These are phyloP conservation scores for Globisporangium uncinulatum DNA, from an alignment of 352 stramenopile genomes.

Conservation along the genomic window DNA sequence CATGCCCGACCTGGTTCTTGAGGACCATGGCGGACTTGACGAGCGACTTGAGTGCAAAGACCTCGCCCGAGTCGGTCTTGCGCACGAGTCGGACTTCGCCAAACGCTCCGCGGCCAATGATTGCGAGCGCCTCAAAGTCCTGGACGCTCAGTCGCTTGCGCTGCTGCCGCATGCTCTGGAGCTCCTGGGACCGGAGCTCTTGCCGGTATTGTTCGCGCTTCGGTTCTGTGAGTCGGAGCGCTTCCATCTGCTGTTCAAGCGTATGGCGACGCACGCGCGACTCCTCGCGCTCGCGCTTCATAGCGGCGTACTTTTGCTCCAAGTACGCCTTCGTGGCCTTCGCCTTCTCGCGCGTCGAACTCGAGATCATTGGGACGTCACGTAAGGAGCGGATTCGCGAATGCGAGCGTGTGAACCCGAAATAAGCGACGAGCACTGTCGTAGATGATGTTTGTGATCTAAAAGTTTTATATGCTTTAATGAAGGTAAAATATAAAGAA, in stretches of 20 bases:
- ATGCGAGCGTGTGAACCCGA: background rate
- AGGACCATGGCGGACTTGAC: slow-evolving; percentile 89
- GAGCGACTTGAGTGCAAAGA: slow-evolving; percentile 92
- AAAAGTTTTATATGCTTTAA: no score
- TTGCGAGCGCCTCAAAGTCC: slow-evolving; percentile 96
- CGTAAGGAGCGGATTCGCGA: background rate
- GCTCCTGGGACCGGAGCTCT: slow-evolving; percentile 66
- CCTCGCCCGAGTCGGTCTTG: slow-evolving; percentile 77
- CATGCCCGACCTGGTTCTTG: slow-evolving; percentile 95
- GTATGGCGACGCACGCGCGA: slow-evolving; percentile 65
- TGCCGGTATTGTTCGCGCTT: slow-evolving; percentile 80
- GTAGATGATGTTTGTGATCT: no score
- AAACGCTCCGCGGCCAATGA: slow-evolving; percentile 98
- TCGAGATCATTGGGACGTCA: slow-evolving; percentile 60
- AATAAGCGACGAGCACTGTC: background rate
- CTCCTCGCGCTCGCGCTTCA: slow-evolving; percentile 87
- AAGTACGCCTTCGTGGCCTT: slow-evolving; percentile 85
- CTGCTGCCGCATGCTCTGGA: slow-evolving; percentile 75
- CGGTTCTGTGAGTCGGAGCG: slow-evolving; percentile 64
- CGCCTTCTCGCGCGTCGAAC: slow-evolving; percentile 82
- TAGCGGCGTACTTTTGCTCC: slow-evolving; percentile 86
- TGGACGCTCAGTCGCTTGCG: slow-evolving; percentile 74
- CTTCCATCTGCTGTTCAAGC: slow-evolving; percentile 81
- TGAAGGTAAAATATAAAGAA: no score
- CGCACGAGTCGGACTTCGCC: slow-evolving; percentile 93